A percentile compares a stretch with the other conserved stretches of the same genome.
Conservation (phyloP, 1,284 basidiomycete genomes). For the Leccinum pallidistipes region DNA sequence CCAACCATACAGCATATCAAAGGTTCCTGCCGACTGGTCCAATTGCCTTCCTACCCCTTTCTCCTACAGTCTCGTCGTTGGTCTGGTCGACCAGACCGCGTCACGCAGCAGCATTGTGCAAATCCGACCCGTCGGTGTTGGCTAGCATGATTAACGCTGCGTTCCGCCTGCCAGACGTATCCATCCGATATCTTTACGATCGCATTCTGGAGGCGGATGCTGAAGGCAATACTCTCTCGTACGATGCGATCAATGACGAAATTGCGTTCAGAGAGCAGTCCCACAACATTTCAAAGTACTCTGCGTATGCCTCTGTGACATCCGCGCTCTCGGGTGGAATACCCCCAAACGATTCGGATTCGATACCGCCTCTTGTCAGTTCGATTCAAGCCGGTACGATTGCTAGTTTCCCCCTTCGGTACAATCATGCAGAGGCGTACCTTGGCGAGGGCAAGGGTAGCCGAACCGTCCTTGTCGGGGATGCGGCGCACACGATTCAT, state of each 20-base stretch:
- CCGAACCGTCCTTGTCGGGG: constrained; percentile 89
- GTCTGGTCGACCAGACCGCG: constrained; percentile 93
- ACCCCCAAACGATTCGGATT: constrained; percentile 60
- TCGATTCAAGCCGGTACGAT: constrained; percentile 75
- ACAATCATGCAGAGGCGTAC: constrained; percentile 88
- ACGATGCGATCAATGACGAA: constrained; percentile 52
- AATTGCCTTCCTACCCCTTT: constrained; percentile 90
- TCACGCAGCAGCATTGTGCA: constrained; percentile 74
- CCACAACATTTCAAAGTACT: constrained; percentile 60
- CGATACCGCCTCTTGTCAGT: constrained; percentile 75
- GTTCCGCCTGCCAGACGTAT: constrained; percentile 82
- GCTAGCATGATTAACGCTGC: constrained; percentile 86
- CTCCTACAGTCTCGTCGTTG: constrained; percentile 77
- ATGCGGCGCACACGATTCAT: constrained; percentile 95
- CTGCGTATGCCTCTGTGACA: constrained; percentile 57
- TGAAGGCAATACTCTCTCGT: constrained; percentile 44
- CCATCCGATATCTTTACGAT: constrained; percentile 68
- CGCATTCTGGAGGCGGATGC: constrained; percentile 57
- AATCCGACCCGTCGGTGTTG: constrained; percentile 67
- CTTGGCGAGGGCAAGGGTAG: constrained; percentile 66
- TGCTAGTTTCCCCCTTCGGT: constrained; percentile 89
- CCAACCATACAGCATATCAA: constrained; percentile 89
- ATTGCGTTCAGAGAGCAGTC: constrained; percentile 69
- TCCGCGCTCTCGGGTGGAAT: constrained; percentile 45
- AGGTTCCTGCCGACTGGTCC: constrained; percentile 95